phyloP scores from a whole-genome alignment of 2,329 filamentous ascomycete genomes.

The Trichoderma polysporum region DNA sequence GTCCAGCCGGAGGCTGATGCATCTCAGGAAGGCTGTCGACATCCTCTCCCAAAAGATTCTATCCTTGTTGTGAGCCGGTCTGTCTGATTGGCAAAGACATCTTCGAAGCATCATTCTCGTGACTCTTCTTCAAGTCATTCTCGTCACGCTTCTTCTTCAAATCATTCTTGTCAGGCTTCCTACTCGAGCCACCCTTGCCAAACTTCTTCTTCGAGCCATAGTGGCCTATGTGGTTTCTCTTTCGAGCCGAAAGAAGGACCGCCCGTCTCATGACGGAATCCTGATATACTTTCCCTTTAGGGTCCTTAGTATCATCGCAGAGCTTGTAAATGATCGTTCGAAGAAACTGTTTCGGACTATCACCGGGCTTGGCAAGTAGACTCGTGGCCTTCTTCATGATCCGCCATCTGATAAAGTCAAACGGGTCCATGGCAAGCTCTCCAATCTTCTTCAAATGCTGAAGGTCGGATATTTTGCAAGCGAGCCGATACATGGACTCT shows the following conservation, averaged over 20 bases:
- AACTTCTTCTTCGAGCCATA: neutral
- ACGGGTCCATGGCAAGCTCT: conserved; percentile 38
- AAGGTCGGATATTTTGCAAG: conserved; percentile 36
- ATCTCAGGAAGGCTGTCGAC: neutral
- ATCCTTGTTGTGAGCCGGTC: neutral
- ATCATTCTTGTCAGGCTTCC: too few species aligned
- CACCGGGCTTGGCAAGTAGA: conserved; percentile 6
- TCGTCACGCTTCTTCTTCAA: too few species aligned
- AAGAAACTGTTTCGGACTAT: conserved; percentile 22
- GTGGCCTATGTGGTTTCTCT: conserved; percentile 21
- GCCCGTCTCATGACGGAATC: conserved; percentile 33
- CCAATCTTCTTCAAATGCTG: conserved; percentile 27
- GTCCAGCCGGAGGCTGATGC: neutral
- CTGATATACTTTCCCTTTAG: conserved; percentile 19
- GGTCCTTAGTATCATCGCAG: conserved; percentile 5
- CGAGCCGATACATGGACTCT: conserved; percentile 38
- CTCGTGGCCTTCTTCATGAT: conserved; percentile 25
- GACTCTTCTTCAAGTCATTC: too few species aligned
- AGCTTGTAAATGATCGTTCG: conserved; percentile 24
- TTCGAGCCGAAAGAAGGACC: conserved; percentile 30
- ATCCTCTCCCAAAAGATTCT: neutral
- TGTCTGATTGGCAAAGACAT: neutral
- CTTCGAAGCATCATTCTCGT: neutral
- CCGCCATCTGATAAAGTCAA: conserved; percentile 41
- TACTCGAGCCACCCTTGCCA: neutral